phyloP scores from a whole-genome alignment of 2,329 filamentous ascomycete genomes.

The Pseudogymnoascus sp. region DNA sequence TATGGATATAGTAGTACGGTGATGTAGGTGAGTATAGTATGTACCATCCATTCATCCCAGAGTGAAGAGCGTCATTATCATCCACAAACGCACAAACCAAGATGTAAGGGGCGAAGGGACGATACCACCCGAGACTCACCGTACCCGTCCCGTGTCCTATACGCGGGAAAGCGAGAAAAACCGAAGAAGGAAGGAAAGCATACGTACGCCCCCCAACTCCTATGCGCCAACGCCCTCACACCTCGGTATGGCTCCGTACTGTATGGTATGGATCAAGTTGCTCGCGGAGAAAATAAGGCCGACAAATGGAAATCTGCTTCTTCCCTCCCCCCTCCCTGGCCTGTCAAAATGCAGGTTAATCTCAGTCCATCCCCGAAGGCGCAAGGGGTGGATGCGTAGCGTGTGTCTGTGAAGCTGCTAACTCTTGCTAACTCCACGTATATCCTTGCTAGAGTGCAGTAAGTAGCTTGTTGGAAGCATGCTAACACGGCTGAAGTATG shows the following conservation, averaged over 20 bases:
- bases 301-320: neutral
- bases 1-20: neutral
- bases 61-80: neutral
- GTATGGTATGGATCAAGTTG: too few species aligned
- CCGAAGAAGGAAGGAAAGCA: neutral
- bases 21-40: neutral
- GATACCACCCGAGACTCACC: neutral
- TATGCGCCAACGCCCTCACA: neutral
- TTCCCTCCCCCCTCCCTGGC: neutral
- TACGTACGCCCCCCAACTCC: neutral
- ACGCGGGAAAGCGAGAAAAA: neutral
- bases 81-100: neutral
- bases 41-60: neutral
- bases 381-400: neutral
- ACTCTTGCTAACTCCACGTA: neutral
- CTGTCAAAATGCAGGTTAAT: slow-evolving; percentile 9
- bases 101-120: neutral
- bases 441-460: neutral
- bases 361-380: neutral
- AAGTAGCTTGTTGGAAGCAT: neutral
- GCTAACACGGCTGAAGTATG: slow-evolving; percentile 4
- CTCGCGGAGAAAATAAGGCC: neutral
- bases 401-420: neutral
- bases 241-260: neutral
- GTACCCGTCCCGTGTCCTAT: neutral